A percentile compares a stretch with the other conserved stretches of the same genome.
Evolutionary conservation across 148 eudicot species (phyloP).

Genomic region (Rhododendron molle): DNA sequence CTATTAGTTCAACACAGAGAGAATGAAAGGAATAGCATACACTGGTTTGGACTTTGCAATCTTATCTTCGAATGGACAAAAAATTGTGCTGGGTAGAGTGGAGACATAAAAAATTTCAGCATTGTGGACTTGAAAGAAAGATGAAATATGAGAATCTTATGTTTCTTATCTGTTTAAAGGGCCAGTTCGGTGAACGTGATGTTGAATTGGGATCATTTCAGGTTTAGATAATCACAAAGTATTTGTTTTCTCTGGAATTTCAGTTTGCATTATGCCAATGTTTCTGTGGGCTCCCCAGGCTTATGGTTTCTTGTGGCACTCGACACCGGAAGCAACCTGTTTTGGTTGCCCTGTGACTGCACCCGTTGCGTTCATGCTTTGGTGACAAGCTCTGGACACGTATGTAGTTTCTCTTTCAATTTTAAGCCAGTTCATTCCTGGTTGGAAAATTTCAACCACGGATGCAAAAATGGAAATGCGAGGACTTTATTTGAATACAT

Average conservation of each 20-base stretch:
- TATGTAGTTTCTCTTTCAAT: slow-evolving; percentile 25
- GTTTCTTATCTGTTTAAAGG: background rate
- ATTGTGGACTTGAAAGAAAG: background rate
- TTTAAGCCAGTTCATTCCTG: slow-evolving; percentile 6
- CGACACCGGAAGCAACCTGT: slow-evolving; percentile 85
- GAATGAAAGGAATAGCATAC: background rate
- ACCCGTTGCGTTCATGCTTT: slow-evolving; percentile 44
- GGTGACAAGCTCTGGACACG: slow-evolving; percentile 33
- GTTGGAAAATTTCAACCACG: background rate
- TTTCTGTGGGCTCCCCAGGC: slow-evolving; percentile 73
- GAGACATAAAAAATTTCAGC: background rate
- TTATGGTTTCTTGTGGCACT: slow-evolving; percentile 71
- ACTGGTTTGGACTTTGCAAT: background rate
- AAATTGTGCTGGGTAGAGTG: background rate
- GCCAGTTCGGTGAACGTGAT: background rate
- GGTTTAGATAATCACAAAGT: background rate
- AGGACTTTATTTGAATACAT: background rate
- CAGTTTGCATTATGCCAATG: slow-evolving; percentile 89
- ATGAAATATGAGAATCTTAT: background rate
- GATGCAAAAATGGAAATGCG: background rate
- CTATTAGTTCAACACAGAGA: background rate
- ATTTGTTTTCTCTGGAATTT: slow-evolving; percentile 17
- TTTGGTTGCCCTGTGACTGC: slow-evolving; percentile 96
- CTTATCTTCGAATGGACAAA: background rate
- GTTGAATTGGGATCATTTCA: background rate